Evolutionary conservation across 768 basidiomycete species (phyloP).

Genomic region (Mrakia gelida): DNA sequence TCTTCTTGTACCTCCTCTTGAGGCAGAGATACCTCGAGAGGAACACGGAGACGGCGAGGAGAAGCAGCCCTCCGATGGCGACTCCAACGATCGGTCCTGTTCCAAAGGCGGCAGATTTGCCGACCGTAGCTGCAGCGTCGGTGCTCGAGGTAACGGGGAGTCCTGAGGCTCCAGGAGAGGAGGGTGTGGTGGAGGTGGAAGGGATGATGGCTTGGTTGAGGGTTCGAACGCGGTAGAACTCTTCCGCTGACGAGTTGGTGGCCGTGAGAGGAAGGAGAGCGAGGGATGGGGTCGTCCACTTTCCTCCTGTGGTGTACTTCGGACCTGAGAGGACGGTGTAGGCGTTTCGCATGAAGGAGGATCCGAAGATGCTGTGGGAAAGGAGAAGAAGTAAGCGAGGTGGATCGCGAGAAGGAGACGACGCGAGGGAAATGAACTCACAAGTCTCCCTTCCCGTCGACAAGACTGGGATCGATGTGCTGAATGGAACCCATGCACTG

Average conservation of each 20-base stretch:
- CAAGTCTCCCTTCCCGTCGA: constrained; percentile 27
- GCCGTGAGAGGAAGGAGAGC: constrained; percentile 27
- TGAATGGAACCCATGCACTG: constrained; percentile 26
- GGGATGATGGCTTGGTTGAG: constrained; percentile 23
- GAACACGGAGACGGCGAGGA: constrained; percentile 7
- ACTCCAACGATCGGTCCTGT: constrained; percentile 16
- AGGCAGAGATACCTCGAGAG: constrained; percentile 18
- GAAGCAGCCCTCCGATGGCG: constrained; percentile 3
- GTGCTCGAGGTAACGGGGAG: background rate
- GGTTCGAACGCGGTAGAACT: constrained; percentile 24
- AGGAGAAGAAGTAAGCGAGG: background rate
- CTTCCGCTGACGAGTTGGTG: background rate
- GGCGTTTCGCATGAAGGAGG: constrained; percentile 31
- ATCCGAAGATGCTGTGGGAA: constrained; percentile 23
- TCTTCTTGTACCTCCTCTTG: constrained; percentile 7
- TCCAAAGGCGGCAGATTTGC: background rate
- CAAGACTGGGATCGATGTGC: background rate
- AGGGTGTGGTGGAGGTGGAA: background rate
- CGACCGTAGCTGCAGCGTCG: background rate
- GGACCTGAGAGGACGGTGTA: constrained; percentile 31
- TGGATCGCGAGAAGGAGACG: no score
- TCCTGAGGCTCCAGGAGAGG: background rate
- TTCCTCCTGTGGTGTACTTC: constrained; percentile 6
- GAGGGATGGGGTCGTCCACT: constrained; percentile 22
- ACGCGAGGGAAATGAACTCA: background rate